Percentiles rank a stretch among this genome's conserved stretches.
phyloP scores from a whole-genome alignment of 139 green algal genomes.

The Pleodorina starrii region DNA sequence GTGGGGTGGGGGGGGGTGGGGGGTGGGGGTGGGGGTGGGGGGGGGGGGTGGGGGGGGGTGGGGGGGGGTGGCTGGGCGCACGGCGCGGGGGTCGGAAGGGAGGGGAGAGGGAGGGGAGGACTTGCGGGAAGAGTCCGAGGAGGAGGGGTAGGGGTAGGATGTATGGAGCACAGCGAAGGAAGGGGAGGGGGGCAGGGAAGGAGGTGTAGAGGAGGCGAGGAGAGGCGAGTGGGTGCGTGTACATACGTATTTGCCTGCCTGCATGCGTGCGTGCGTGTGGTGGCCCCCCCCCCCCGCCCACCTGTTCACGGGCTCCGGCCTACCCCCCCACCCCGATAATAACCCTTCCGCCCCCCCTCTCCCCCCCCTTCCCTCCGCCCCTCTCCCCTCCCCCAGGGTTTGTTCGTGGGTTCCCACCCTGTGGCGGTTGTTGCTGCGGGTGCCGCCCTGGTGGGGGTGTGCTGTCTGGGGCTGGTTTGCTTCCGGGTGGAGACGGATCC shows the following conservation, averaged over 20 bases:
- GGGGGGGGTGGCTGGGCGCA: neutral
- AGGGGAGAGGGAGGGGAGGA: neutral
- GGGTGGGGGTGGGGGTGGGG: neutral
- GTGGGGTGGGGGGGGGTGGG: neutral
- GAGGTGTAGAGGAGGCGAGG: too few species aligned
- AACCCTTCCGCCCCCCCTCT: too few species aligned
- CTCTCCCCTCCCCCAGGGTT: slow-evolving; percentile 56
- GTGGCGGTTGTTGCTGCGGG: slow-evolving; percentile 55
- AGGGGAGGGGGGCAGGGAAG: neutral
- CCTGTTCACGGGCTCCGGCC: neutral
- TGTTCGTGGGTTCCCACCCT: slow-evolving; percentile 58
- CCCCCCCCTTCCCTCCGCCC: neutral
- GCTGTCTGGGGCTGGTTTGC: slow-evolving; percentile 67
- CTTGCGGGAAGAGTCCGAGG: neutral
- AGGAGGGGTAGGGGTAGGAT: neutral
- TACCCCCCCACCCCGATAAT: too few species aligned
- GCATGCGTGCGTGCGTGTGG: too few species aligned
- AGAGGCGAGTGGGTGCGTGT: too few species aligned
- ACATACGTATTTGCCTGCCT: too few species aligned
- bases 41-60: neutral
- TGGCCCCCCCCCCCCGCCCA: neutral
- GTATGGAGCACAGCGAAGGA: neutral
- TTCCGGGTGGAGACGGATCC: slow-evolving; percentile 72
- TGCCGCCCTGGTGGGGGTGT: slow-evolving; percentile 61
- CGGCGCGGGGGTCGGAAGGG: neutral